Percentiles rank a stretch among this genome's conserved stretches.
Evolutionary conservation across 2,329 filamentous ascomycete genomes (phyloP).

Genomic region (Nigrospora oryzae): DNA sequence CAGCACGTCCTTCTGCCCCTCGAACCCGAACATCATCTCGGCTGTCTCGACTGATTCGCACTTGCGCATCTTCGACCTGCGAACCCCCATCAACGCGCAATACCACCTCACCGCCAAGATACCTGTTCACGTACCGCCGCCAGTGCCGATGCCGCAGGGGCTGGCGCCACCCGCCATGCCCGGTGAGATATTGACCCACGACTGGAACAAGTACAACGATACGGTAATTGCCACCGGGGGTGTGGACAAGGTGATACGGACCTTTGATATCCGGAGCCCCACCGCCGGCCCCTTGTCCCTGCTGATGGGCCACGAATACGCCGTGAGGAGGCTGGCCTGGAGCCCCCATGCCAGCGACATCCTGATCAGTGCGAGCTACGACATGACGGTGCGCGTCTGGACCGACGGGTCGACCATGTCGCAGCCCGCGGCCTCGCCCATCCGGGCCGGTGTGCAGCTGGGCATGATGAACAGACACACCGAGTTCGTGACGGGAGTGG

Average conservation of each 20-base stretch:
- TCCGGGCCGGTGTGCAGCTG: slow-evolving; percentile 58
- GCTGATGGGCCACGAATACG: slow-evolving; percentile 83
- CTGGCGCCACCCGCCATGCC: slow-evolving; percentile 42
- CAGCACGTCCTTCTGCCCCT: slow-evolving; percentile 81
- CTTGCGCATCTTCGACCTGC: slow-evolving; percentile 83
- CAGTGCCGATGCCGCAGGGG: slow-evolving; percentile 27
- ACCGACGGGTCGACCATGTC: slow-evolving; percentile 55
- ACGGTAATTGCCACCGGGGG: slow-evolving; percentile 79
- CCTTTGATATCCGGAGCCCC: slow-evolving; percentile 81
- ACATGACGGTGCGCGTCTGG: slow-evolving; percentile 97
- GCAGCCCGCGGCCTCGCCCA: slow-evolving; percentile 20
- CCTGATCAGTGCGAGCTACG: slow-evolving; percentile 83
- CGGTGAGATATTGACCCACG: slow-evolving; percentile 82
- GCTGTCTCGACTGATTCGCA: slow-evolving; percentile 85
- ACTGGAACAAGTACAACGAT: slow-evolving; percentile 97
- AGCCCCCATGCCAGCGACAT: slow-evolving; percentile 89
- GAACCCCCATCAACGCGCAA: slow-evolving; percentile 74
- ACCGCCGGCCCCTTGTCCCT: slow-evolving; percentile 62
- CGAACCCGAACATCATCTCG: slow-evolving; percentile 76
- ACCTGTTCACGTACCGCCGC: slow-evolving; percentile 66
- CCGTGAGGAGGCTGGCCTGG: slow-evolving; percentile 79
- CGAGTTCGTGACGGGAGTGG: slow-evolving; percentile 91
- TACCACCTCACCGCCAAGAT: slow-evolving; percentile 82
- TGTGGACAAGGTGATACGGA: slow-evolving; percentile 79
- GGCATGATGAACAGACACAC: slow-evolving; percentile 89